Conservation (phyloP, 257 asterid species). For the Nicotiana undulata region DNA sequence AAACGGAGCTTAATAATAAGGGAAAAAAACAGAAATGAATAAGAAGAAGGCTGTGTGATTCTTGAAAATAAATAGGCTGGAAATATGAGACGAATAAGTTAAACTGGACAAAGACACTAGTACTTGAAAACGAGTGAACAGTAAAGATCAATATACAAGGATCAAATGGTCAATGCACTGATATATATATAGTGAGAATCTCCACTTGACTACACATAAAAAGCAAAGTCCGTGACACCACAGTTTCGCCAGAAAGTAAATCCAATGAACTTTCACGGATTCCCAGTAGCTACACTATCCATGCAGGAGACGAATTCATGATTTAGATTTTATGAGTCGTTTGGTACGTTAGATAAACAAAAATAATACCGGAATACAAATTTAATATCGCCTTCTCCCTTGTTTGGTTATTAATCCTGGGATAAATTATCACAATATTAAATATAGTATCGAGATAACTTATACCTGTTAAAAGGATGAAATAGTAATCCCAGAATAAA, state of each 20-base stretch:
- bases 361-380: no score
- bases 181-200: background rate
- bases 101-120: background rate
- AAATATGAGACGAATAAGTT: background rate
- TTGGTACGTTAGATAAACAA: no score
- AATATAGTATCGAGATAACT: no score
- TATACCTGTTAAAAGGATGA: no score
- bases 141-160: background rate
- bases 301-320: no score
- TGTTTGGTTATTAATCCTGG: no score
- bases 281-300: background rate
- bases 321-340: no score
- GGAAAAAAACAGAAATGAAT: no score
- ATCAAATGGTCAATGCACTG: background rate
- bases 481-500: no score
- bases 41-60: background rate
- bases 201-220: slow-evolving; percentile 7
- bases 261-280: background rate
- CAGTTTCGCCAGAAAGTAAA: slow-evolving; percentile 4
- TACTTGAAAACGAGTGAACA: background rate
- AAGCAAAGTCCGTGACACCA: slow-evolving; percentile 23
- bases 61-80: background rate
- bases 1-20: no score
- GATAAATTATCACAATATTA: no score
- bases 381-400: no score